These are phyloP conservation scores for Cryphonectria naterciae DNA, from an alignment of 2,329 filamentous ascomycete genomes.

Conservation along the genomic window DNA sequence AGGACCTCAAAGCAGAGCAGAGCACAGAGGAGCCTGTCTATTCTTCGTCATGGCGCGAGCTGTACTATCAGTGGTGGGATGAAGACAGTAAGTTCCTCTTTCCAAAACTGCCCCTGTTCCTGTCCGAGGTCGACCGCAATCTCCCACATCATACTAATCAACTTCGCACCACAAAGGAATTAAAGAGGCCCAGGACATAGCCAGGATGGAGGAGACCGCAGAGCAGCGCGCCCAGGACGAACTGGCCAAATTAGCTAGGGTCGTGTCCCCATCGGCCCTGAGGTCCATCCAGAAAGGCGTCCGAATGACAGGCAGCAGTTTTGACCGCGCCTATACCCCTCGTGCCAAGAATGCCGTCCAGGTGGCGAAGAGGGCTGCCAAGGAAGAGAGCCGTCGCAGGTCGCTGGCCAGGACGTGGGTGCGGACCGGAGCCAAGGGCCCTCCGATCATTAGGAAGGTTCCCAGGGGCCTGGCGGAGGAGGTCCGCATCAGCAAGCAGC, in stretches of 20 bases:
- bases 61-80: slow-evolving; percentile 22
- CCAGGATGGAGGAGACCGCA: neutral
- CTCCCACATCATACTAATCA: neutral
- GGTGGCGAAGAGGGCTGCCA: slow-evolving; percentile 60
- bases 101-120: neutral
- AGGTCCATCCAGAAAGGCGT: slow-evolving; percentile 30
- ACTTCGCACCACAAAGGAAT: neutral
- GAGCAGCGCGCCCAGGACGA: neutral
- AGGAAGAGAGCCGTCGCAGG: slow-evolving; percentile 55
- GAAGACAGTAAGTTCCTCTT: slow-evolving; percentile 29
- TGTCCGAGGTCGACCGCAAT: neutral
- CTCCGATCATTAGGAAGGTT: slow-evolving; percentile 40
- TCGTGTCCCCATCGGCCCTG: slow-evolving; percentile 34
- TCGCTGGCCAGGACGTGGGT: slow-evolving; percentile 41
- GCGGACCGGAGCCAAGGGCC: slow-evolving; percentile 40
- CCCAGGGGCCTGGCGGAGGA: slow-evolving; percentile 41
- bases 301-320: neutral
- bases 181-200: slow-evolving; percentile 13
- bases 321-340: slow-evolving; percentile 21
- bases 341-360: slow-evolving; percentile 53
- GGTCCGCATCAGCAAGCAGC: slow-evolving; percentile 48
- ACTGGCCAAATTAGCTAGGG: neutral
- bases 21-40: slow-evolving; percentile 62
- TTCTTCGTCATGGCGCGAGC: slow-evolving; percentile 65
- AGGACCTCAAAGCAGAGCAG: slow-evolving; percentile 53